Base-by-base conservation (phyloP, 305 asterid species). In the Fraxinus baroniana region DNA sequence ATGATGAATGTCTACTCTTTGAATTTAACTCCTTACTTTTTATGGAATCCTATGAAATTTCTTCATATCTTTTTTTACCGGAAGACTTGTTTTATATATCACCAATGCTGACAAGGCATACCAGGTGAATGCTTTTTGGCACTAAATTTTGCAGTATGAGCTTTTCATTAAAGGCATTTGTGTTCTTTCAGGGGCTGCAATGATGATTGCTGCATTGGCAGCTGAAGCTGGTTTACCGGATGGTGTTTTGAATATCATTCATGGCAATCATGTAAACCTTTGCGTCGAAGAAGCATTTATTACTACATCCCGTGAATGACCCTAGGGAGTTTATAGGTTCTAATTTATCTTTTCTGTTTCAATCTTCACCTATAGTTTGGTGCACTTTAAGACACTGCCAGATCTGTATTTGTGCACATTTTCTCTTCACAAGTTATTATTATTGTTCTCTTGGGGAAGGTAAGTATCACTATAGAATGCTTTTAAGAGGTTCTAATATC, bases 201-300 rank as follows among this genome's bases (percentile, higher is more conserved):
- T 89, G 89, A 83, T 89, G 83, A 82, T 89, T 13, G 90, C 90
- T 32, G 88, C 84, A 8, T 79, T 89, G 86, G 88, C 92, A 66
- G 86, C 89, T 36, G 89, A 89, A 82, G 90, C 92, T 81, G 92
- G 92, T 64, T 62, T 89, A 81, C 92, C 90, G 1, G 88, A 87
- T 87, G 90, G 92, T 78, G 92, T 89, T 66, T 71, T 89, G 36
- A 89, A 86, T 80, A 80, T 89, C 74, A 83, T 89, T 79, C 90
- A 87, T 81, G 90, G 92, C 18, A 84, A 84, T 78, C 86, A 81
- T 35, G 92, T 89, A 89, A 83, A 84, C 35, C 9, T 75, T 70
- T 28, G 73, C 26, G 52, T 77, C 77, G 35, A 5, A 26, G n/a
- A 18, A 17, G 20, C 71, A 41, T 70, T 32, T 71, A 71, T 17